Percentiles rank a stretch among this genome's conserved stretches.
Evolutionary conservation across 192 early-diverging fungal genomes (phyloP).

Genomic region (Podila minutissima): DNA sequence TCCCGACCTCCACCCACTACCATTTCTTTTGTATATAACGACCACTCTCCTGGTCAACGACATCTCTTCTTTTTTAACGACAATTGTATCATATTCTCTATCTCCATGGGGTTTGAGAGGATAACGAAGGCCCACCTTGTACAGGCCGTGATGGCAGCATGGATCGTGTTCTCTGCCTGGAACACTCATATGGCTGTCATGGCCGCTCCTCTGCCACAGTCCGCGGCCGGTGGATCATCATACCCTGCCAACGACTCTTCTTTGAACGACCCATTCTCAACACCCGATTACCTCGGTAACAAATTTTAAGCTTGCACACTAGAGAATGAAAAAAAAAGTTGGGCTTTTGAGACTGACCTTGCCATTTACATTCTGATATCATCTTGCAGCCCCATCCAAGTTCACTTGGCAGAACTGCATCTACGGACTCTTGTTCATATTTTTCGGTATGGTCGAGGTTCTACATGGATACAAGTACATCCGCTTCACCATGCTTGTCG

Average conservation of each 20-base stretch:
- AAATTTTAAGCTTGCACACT: not conserved
- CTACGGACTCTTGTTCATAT: constrained; percentile 50
- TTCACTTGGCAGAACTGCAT: constrained; percentile 49
- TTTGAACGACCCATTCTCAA: not conserved
- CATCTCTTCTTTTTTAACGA: too few species aligned
- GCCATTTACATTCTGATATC: not conserved
- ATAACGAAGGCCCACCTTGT: not conserved
- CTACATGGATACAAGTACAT: constrained; percentile 57
- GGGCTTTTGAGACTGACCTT: not conserved
- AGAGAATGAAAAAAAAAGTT: not conserved
- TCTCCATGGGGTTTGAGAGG: not conserved
- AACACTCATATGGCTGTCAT: not conserved
- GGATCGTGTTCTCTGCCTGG: not conserved
- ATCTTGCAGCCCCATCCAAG: constrained; percentile 27
- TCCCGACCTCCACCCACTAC: too few species aligned
- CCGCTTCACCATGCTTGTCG: constrained; percentile 53
- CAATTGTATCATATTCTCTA: not conserved
- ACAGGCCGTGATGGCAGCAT: not conserved
- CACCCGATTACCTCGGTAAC: not conserved
- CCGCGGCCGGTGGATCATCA: not conserved
- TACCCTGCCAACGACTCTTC: not conserved
- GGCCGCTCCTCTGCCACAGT: not conserved
- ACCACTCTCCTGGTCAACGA: too few species aligned
- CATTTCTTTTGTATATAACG: too few species aligned
- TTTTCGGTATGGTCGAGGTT: constrained; percentile 39